These are phyloP conservation scores for Rhodotorula sp. DNA, from an alignment of 1,284 basidiomycete genomes.

Conservation along the genomic window DNA sequence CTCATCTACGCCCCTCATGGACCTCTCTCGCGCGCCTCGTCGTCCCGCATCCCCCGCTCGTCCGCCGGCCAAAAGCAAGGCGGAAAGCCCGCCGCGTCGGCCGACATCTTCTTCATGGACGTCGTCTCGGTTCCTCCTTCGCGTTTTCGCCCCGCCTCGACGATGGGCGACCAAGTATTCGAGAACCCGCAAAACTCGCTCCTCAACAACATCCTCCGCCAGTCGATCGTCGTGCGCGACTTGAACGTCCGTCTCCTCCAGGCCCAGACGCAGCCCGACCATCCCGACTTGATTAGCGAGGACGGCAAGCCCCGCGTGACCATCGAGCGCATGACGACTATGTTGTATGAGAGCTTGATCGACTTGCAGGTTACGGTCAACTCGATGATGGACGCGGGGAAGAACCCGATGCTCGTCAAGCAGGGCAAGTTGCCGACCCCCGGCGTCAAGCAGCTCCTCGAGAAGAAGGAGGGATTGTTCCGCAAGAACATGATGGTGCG, in stretches of 20 bases:
- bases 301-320: constrained; percentile 46
- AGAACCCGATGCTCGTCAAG: constrained; percentile 81
- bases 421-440: constrained; percentile 90
- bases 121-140: constrained; percentile 89
- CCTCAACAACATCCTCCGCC: constrained; percentile 73
- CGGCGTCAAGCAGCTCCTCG: constrained; percentile 93
- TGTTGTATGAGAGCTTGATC: constrained; percentile 76
- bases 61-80: constrained; percentile 48
- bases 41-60: constrained; percentile 30
- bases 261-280: constrained; percentile 58
- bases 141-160: constrained; percentile 89
- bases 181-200: constrained; percentile 97
- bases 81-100: constrained; percentile 57
- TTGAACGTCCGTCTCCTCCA: constrained; percentile 66
- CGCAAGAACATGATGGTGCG: constrained; percentile 98
- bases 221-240: constrained; percentile 70
- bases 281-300: constrained; percentile 24
- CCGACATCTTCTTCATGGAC: constrained; percentile 97
- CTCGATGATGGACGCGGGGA: constrained; percentile 94
- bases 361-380: constrained; percentile 95
- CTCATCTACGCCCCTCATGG: constrained; percentile 93
- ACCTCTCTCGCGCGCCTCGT: constrained; percentile 58
- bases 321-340: constrained; percentile 62
- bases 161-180: constrained; percentile 88
- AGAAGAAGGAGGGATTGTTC: constrained; percentile 99